A percentile compares a stretch with the other conserved stretches of the same genome.
Conservation (phyloP, 805 yeast species). For the Zygoascus tannicola region DNA sequence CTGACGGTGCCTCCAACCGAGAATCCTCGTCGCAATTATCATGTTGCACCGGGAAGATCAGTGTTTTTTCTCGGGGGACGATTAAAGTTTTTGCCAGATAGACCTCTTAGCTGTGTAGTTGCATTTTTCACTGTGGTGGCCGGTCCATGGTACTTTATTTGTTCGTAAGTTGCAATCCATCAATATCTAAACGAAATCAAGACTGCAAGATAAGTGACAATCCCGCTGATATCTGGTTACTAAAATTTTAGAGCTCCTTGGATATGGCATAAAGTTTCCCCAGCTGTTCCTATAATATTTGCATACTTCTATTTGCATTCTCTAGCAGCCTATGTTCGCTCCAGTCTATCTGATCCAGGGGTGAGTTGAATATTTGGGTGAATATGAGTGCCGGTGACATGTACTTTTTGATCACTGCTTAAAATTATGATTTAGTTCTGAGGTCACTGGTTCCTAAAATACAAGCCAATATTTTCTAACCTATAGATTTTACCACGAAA, state of each 20-base stretch:
- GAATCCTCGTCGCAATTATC: constrained; percentile 1
- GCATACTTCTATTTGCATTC: constrained; percentile 49
- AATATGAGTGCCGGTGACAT: too few relatives aligned
- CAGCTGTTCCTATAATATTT: constrained; percentile 47
- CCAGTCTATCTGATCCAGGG: constrained; percentile 63
- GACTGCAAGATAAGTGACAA: too few relatives aligned
- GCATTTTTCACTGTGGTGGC: constrained; percentile 34
- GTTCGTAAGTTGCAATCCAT: constrained; percentile 29
- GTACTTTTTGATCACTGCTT: too few relatives aligned
- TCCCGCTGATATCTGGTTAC: not conserved
- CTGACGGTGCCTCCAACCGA: not conserved
- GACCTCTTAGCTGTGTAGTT: constrained; percentile 35
- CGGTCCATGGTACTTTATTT: constrained; percentile 44
- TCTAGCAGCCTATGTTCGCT: constrained; percentile 40
- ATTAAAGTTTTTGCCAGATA: constrained; percentile 34
- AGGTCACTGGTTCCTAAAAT: too few relatives aligned
- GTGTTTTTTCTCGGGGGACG: constrained; percentile 61
- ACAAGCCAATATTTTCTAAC: not conserved
- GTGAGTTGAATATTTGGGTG: too few relatives aligned
- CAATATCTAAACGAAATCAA: too few relatives aligned
- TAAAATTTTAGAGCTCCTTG: constrained; percentile 29
- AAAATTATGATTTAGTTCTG: too few relatives aligned
- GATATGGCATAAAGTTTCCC: constrained; percentile 49
- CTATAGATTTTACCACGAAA: constrained; percentile 44
- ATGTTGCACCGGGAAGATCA: not conserved